phyloP scores from a whole-genome alignment of 345 rosid species.

The Reutealis trisperma region DNA sequence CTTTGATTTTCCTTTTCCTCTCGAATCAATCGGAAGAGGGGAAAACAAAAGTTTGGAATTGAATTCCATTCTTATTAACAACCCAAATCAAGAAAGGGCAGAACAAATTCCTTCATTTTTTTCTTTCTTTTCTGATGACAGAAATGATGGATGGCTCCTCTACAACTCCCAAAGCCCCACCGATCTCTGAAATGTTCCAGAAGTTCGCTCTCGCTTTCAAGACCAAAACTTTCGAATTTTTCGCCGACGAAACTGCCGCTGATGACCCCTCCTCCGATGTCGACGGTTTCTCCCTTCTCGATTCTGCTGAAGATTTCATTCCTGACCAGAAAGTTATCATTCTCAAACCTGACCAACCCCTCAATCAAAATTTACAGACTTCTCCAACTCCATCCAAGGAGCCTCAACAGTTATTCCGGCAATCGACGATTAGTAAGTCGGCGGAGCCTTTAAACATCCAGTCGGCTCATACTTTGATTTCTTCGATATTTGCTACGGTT shows the following conservation, averaged over 20 bases:
- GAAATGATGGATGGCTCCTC: conserved; percentile 45
- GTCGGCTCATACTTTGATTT: conserved; percentile 54
- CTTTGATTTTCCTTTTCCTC: conserved; percentile 1
- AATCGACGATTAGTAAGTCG: conserved; percentile 16
- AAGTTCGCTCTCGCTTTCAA: conserved; percentile 92
- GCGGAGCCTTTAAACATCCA: conserved; percentile 37
- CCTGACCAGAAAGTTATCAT: conserved; percentile 92
- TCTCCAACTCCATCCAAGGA: background rate
- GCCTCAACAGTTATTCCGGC: background rate
- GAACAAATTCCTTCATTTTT: background rate
- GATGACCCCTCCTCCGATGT: conserved; percentile 24
- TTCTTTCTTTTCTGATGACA: conserved; percentile 25
- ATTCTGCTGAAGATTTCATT: conserved; percentile 87
- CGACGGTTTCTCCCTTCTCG: conserved; percentile 66
- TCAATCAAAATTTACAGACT: background rate
- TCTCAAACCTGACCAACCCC: conserved; percentile 72
- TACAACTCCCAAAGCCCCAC: conserved; percentile 54
- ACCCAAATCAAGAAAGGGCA: background rate
- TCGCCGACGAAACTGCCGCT: conserved; percentile 53
- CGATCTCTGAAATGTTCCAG: conserved; percentile 86
- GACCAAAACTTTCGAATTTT: conserved; percentile 87
- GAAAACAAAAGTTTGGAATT: background rate
- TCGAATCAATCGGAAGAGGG: background rate
- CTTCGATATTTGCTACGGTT: conserved; percentile 68
- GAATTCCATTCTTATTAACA: background rate